Conservation (phyloP, 371 early-diverging fungal genomes). For the Syncephalis fuscata region DNA sequence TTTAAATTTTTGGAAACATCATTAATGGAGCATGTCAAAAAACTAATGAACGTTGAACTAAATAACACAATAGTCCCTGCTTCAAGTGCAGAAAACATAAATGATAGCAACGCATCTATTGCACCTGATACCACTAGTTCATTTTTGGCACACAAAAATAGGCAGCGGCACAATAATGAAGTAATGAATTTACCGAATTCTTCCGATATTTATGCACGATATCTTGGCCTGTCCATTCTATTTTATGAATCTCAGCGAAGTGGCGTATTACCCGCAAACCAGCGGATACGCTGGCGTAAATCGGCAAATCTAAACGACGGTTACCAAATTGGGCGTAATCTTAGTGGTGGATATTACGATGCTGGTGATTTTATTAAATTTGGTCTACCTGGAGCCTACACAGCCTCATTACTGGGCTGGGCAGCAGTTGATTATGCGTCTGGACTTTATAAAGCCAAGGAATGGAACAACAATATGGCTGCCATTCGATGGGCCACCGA, state of each 20-base stretch:
- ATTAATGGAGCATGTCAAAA: too few relatives aligned
- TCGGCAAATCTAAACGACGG: conserved; percentile 19
- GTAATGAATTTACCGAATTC: too few relatives aligned
- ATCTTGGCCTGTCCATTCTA: neutral
- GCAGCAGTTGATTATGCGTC: conserved; percentile 32
- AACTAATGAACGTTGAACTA: too few relatives aligned
- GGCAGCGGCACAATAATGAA: too few relatives aligned
- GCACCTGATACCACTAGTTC: too few relatives aligned
- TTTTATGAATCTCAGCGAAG: conserved; percentile 40
- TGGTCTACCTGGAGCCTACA: conserved; percentile 33
- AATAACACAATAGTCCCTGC: too few relatives aligned
- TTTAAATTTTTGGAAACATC: too few relatives aligned
- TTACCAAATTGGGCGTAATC: neutral
- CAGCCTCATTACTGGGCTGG: conserved; percentile 29
- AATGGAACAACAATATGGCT: conserved; percentile 22
- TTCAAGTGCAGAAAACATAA: too few relatives aligned
- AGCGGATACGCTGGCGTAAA: conserved; percentile 24
- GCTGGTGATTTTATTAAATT: conserved; percentile 38
- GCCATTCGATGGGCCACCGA: conserved; percentile 49
- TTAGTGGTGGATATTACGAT: conserved; percentile 28
- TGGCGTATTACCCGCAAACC: conserved; percentile 27
- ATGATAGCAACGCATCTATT: too few relatives aligned
- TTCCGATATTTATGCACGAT: too few relatives aligned
- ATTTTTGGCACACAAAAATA: too few relatives aligned
- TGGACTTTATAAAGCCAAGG: conserved; percentile 32